Evolutionary conservation across 2,329 filamentous ascomycete genomes (phyloP).

Genomic region (Alternaria incomplexa): DNA sequence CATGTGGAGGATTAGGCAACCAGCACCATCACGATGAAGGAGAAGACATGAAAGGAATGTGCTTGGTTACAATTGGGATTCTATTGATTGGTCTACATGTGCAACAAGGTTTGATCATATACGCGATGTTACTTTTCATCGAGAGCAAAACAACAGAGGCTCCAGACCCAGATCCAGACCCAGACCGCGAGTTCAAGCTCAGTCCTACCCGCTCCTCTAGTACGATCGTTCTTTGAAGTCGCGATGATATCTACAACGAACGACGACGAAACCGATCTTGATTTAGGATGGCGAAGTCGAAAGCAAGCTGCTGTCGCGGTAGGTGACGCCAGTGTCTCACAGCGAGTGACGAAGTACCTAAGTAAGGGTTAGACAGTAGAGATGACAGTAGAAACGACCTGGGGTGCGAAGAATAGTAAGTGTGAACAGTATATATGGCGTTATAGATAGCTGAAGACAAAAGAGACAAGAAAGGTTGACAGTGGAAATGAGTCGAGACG

Average conservation of each 20-base stretch:
- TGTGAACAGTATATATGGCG: background rate
- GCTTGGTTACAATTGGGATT: background rate
- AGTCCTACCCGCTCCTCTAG: too few relatives aligned
- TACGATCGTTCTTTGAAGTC: too few relatives aligned
- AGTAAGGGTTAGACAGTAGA: background rate
- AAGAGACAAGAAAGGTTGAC: background rate
- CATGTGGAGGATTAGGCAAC: background rate
- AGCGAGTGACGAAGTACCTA: background rate
- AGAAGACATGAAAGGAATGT: background rate
- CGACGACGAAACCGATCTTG: background rate
- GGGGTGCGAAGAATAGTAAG: background rate
- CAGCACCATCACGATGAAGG: background rate
- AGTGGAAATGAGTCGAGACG: background rate
- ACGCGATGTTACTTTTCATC: rapidly evolving
- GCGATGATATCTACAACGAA: background rate
- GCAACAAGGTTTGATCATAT: background rate
- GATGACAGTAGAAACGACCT: background rate
- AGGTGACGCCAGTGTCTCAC: background rate
- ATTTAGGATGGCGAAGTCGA: background rate
- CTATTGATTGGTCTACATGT: too few relatives aligned
- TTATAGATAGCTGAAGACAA: background rate
- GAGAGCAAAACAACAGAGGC: background rate
- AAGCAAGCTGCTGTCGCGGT: background rate
- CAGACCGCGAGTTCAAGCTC: background rate
- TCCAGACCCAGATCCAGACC: background rate